These are phyloP conservation scores for Apophysomyces elegans DNA, from an alignment of 371 early-diverging fungal species.

Conservation along the genomic window DNA sequence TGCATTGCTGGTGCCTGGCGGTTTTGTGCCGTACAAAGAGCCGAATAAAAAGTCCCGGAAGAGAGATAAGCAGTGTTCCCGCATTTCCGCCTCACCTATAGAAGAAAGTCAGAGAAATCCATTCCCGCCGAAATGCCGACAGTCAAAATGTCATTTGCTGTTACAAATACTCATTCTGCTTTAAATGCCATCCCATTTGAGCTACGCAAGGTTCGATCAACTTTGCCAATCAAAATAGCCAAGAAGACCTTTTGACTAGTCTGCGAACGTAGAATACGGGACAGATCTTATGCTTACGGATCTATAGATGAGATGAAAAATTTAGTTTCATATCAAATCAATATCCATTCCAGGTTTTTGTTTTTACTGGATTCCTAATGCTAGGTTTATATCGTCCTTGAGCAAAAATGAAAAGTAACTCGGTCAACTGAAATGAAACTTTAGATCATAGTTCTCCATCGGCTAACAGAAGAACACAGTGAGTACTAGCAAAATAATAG, in stretches of 20 bases:
- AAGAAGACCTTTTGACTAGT: conserved; percentile 33
- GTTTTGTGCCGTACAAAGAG: conserved; percentile 22
- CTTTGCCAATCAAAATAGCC: conserved; percentile 35
- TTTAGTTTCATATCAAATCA: too few species aligned
- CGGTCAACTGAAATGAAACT: conserved; percentile 18
- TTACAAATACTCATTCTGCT: neutral
- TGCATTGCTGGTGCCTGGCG: conserved; percentile 33
- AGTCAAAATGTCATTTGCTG: conserved; percentile 38
- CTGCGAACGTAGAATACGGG: conserved; percentile 23
- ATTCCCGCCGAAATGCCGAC: conserved; percentile 41
- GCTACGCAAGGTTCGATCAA: conserved; percentile 31
- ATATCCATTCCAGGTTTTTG: too few species aligned
- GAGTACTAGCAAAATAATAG: conserved; percentile 35
- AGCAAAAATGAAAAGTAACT: neutral
- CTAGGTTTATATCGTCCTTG: conserved; percentile 11
- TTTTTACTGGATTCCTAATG: too few species aligned
- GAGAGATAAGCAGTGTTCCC: conserved; percentile 20
- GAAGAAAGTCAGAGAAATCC: conserved; percentile 36
- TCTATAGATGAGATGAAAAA: conserved; percentile 10
- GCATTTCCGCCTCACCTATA: conserved; percentile 15
- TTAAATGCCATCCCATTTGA: conserved; percentile 26
- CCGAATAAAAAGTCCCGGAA: too few species aligned
- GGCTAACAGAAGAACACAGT: conserved; percentile 34
- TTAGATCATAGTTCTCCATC: neutral
- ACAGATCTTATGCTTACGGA: conserved; percentile 18